Evolutionary conservation across 129 eudicot species (phyloP).

Genomic region (Flaveria trinervia): DNA sequence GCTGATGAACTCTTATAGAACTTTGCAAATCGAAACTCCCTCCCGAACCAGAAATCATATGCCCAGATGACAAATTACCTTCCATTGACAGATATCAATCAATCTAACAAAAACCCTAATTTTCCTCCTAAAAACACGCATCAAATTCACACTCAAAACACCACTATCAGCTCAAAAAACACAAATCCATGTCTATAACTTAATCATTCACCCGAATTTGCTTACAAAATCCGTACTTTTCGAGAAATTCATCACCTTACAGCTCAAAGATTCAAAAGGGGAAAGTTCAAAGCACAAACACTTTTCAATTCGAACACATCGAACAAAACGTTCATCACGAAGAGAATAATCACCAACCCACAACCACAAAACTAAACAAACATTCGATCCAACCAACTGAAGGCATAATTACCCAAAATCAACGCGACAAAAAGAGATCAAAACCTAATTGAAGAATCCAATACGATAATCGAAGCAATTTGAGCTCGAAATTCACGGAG

Average conservation of each 20-base stretch:
- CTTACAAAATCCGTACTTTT: slow-evolving; percentile 11
- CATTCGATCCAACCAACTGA: neutral
- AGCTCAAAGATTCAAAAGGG: slow-evolving; percentile 13
- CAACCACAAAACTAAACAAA: slow-evolving; percentile 5
- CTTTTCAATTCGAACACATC: neutral
- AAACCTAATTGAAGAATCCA: neutral
- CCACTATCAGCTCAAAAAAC: slow-evolving; percentile 10
- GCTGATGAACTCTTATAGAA: slow-evolving; percentile 53
- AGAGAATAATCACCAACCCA: neutral
- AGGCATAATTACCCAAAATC: neutral
- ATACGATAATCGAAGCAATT: neutral
- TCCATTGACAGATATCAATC: slow-evolving; percentile 46
- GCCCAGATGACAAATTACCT: slow-evolving; percentile 64
- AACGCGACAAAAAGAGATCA: neutral
- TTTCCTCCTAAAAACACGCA: slow-evolving; percentile 27
- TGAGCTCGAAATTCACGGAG: neutral
- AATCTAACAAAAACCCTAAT: slow-evolving; percentile 25
- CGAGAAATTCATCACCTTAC: slow-evolving; percentile 7
- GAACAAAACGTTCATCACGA: neutral
- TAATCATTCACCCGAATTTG: slow-evolving; percentile 2
- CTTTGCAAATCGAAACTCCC: slow-evolving; percentile 63
- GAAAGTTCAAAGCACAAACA: slow-evolving; percentile 16
- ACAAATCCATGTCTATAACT: slow-evolving; percentile 13
- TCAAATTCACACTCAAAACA: slow-evolving; percentile 18
- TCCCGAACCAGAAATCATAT: slow-evolving; percentile 50